Conservation (phyloP, 768 basidiomycete species). For the Fomitopsis pulvina region DNA sequence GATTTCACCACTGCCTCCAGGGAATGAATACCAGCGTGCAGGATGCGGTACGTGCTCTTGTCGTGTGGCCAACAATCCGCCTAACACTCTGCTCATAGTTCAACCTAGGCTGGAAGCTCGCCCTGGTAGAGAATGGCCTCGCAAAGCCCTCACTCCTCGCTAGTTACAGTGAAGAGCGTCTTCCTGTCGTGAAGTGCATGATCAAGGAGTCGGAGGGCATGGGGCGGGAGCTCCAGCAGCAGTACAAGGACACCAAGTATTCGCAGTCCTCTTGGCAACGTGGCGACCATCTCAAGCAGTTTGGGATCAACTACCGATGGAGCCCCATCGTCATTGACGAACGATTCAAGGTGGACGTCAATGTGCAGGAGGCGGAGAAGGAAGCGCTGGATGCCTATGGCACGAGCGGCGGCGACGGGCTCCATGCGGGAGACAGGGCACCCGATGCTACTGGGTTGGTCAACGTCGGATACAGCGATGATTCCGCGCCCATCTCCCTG, state of each 20-base stretch:
- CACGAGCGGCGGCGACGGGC: background rate
- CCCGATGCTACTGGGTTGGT: constrained; percentile 18
- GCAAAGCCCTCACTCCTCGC: constrained; percentile 19
- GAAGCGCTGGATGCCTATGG: constrained; percentile 5
- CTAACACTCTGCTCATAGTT: background rate
- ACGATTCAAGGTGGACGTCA: background rate
- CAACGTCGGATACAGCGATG: background rate
- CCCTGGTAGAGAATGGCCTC: constrained; percentile 21
- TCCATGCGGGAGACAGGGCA: constrained; percentile 39
- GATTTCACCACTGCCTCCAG: background rate
- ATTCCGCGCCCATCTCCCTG: constrained; percentile 11
- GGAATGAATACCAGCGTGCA: background rate
- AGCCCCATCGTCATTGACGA: constrained; percentile 40
- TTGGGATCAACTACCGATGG: constrained; percentile 48
- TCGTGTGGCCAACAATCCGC: background rate
- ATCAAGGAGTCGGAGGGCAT: constrained; percentile 17
- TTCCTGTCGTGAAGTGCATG: constrained; percentile 24
- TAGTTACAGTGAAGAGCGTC: constrained; percentile 19
- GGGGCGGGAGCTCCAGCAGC: background rate
- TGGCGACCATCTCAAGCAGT: constrained; percentile 25
- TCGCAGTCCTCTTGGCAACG: background rate
- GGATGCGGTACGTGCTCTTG: background rate
- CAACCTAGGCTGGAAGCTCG: constrained; percentile 2
- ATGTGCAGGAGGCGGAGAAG: constrained; percentile 7
- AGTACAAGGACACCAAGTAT: background rate